Evolutionary conservation across 345 rosid genomes (phyloP), one percentile per base, ranked within the genome.

Genomic region (Eutrema japonicum): DNA sequence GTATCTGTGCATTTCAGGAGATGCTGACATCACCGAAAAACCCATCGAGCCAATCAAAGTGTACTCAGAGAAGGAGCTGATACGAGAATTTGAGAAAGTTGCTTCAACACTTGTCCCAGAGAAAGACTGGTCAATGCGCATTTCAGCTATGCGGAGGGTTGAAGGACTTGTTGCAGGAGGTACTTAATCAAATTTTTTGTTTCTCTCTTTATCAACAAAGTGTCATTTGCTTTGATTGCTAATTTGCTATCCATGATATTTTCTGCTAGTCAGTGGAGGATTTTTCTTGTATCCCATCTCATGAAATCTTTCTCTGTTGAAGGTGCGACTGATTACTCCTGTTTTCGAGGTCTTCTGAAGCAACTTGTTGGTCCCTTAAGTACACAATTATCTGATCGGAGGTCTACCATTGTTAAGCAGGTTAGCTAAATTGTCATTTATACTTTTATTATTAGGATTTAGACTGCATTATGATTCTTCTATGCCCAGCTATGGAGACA

Each of bases 101-200:
- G 85, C 90, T 53, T 73, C 85, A 22, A 90, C 83, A 12, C 97
- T 96, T 50, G 93, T 89, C 75, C 99, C 99, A 5, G 99, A 96
- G 74, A 96, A 96, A 80, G 99, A 96, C 78, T 96, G 99, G 99
- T 89, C 99, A 49, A 48, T 89, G 60, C 99, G 99, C 73, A 96
- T 92, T 77, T 88, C 91, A 76, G 96, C 99, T 79, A 87, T 96
- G 94, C 98, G 88, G 83, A 89, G 97, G 88, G 86, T 90, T 57
- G 99, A 96, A 83, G 99, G 90, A 76, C 96, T 96, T 78, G 96
- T 92, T 74, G 85, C 70, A 30, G 99, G 99, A 90, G 99, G 99
- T 91, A 67, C 52, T 36, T n/a, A n/a, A 32, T 62, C 53, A 18
- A 32, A 7, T 10, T 7, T 5, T 10, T 5, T 68, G n/a, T 43